A percentile compares a stretch with the other conserved stretches of the same genome.
These are phyloP conservation scores for Debaryomyces subglobosus DNA, from an alignment of 1,139 yeast species.

Conservation along the genomic window DNA sequence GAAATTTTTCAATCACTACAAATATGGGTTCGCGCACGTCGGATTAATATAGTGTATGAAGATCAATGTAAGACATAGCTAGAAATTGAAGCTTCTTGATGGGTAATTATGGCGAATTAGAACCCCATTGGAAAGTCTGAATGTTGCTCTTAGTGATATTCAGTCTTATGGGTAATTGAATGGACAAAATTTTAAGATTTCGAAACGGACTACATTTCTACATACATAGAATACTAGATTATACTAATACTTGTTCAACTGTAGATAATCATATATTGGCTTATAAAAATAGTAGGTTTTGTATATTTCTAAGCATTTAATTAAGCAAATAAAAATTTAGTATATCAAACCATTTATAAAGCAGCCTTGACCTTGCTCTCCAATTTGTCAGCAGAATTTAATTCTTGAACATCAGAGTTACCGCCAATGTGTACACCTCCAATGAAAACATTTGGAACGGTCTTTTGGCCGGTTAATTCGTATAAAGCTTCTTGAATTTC, in stretches of 20 bases:
- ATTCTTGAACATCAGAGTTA: slow-evolving; percentile 77
- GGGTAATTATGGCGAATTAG: no score
- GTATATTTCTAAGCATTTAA: no score
- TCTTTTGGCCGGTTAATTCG: slow-evolving; percentile 83
- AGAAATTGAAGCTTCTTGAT: no score
- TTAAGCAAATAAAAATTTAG: background rate
- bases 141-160: background rate
- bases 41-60: no score
- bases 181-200: background rate
- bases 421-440: slow-evolving; percentile 94
- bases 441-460: slow-evolving; percentile 92
- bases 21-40: slow-evolving; percentile 5
- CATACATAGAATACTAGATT: background rate
- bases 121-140: no score
- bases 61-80: no score
- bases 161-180: background rate
- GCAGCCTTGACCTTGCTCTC: slow-evolving; percentile 43
- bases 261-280: background rate
- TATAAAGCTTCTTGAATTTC: slow-evolving; percentile 75
- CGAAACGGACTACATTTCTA: background rate
- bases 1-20: background rate
- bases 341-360: slow-evolving; percentile 23
- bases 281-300: background rate
- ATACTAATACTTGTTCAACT: background rate
- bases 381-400: slow-evolving; percentile 43